Base-by-base conservation (phyloP, 352 stramenopile genomes). In the Peronospora farinosa region DNA sequence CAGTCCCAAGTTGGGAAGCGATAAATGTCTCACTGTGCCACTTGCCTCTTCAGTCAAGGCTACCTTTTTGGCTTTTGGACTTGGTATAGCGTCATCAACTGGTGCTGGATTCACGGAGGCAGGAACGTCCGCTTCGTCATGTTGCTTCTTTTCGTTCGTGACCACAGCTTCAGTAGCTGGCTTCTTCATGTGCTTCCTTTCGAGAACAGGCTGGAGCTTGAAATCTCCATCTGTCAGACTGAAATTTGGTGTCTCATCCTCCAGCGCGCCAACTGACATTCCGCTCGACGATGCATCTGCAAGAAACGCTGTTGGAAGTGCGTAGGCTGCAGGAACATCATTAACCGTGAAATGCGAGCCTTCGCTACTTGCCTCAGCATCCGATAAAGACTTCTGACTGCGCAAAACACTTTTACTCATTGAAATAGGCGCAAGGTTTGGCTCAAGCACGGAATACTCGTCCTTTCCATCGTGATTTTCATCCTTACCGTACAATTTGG, bases 211-310 rank as follows among this genome's bases (percentile, higher is more conserved):
- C 16, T 47, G 33, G 15, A 5, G 47, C 30, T 47, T n/a, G 10
- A 44, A 52, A 32, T 56, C 53, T 51, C 35, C 39, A 36, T 46
- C 47, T 40, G 13, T 47, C 5, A 40, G n/a, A 35, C 32, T 54
- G 3, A 67, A 35, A 13, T 52, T 35, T 9, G 53, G 13, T 3
- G 28, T 27, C 21, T 52, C 35, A 25, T 63, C 28, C 11, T 54
- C 47, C 13, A 50, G 12, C 2, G 23, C 36, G n/a, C 15, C 60
- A 23, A 57, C 17, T 1, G 63, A 42, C 57, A 66, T 66, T 51
- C 56, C 66, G 17, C 55, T 65, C 6, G 63, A 62, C n/a, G 57
- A 47, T 40, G 49, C 27, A 32, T 63, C 39, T 21, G 36, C 40
- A 37, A 58, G 32, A 57, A 60, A 53, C 41, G 19, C 12, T 19